A percentile compares a stretch with the other conserved stretches of the same genome.
These are phyloP conservation scores for Gossypium thurberi DNA, from an alignment of 345 rosid species.

Conservation along the genomic window DNA sequence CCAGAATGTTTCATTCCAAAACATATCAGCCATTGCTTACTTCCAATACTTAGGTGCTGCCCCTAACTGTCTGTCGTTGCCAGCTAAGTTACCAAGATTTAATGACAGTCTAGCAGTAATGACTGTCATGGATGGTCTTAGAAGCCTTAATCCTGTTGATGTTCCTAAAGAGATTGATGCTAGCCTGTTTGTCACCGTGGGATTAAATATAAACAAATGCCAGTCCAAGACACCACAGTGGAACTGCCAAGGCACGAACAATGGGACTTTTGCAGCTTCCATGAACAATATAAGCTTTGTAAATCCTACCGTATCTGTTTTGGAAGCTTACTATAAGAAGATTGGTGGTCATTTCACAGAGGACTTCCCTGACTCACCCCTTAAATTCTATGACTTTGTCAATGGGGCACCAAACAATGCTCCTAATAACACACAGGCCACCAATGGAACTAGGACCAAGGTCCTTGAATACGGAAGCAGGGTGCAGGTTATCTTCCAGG, in stretches of 20 bases:
- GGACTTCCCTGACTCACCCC: conserved; percentile 66
- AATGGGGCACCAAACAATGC: conserved; percentile 73
- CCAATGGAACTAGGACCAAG: conserved; percentile 59
- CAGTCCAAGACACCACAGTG: conserved; percentile 39
- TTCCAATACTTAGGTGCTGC: conserved; percentile 57
- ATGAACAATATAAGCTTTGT: conserved; percentile 76
- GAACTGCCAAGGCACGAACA: conserved; percentile 45
- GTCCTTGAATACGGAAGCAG: conserved; percentile 60
- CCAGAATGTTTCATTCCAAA: conserved; percentile 48
- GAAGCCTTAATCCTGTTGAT: conserved; percentile 40
- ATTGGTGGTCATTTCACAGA: conserved; percentile 54
- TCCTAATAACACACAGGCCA: conserved; percentile 55
- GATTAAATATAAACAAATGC: conserved; percentile 65
- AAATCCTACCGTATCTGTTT: conserved; percentile 50
- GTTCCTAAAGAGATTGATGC: conserved; percentile 54
- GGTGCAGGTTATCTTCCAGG: conserved; percentile 68
- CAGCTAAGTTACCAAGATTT: conserved; percentile 61
- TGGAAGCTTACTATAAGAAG: conserved; percentile 68
- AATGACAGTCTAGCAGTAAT: conserved; percentile 62
- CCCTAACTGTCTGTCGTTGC: conserved; percentile 41
- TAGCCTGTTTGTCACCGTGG: conserved; percentile 56
- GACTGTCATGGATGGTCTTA: conserved; percentile 73
- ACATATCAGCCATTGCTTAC: conserved; percentile 50
- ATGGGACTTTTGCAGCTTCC: conserved; percentile 69
- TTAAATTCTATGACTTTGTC: conserved; percentile 61